Base-by-base conservation (phyloP, 2,329 filamentous ascomycete species). In the Colletotrichum trifolii region DNA sequence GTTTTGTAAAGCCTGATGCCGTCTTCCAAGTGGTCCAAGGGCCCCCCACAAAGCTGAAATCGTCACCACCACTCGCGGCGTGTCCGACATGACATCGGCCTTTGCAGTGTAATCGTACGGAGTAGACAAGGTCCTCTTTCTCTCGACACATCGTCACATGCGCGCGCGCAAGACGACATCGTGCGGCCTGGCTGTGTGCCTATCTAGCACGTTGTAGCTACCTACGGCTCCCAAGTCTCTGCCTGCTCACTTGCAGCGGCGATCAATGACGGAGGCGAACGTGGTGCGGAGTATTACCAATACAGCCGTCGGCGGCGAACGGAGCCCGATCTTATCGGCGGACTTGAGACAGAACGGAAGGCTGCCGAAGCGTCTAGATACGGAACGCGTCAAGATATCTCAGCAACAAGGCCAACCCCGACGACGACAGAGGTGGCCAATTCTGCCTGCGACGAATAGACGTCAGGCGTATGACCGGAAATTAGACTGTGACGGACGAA, bases 241-340 rank as follows among this genome's bases (percentile, higher is more conserved):
- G 48, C 43, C 53, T 52, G 54, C 64, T 63, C 58, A 56, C 58
- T 33, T 25, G 52, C 62, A 65, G 57, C 40, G 52, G 48, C 58
- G 62, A 65, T 65, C 61, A 50, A 35, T 9, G 50, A 55, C 33
- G 48, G 15, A 25, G 48, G 34, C n/a, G 35, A 36, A 46, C 35
- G 60, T 25, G 25, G 25, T 25, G 38, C 61, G 57, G 7, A 39
- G 10, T 50, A 47, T 47, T 56, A 62, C 35, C 34, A 65, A 56
- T 15, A 43, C 25, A 12, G 36, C 35, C 17, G 12, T 25, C 45
- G 46, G 50, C 39, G 8, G 35, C 7, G 8, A 46, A 13, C 39
- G 46, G 25, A 9, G 12, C 25, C 17, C 36, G 35, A 39, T 35
- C 47, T 56, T 43, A 9, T 56, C 57, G 58, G 49, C 57, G 39